Base-by-base conservation (phyloP, 495 filamentous ascomycete genomes). In the Aspergillus egyptiacus region DNA sequence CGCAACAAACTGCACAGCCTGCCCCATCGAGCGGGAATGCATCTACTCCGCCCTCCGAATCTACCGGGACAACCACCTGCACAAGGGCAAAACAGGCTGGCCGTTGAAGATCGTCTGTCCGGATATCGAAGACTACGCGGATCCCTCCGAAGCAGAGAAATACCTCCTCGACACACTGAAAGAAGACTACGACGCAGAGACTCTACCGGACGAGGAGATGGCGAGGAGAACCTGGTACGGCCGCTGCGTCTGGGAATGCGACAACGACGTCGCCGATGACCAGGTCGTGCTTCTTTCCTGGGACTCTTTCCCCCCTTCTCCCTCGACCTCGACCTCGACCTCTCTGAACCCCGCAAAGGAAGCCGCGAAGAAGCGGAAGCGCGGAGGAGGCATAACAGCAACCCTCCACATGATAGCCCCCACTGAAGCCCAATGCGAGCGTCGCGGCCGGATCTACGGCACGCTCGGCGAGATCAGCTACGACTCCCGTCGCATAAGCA, bases 401-500 rank as follows among this genome's bases (percentile, higher is more conserved):
- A 80, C 79, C 5, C 85, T 97, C 65, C 91, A 95, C 62, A 96
- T 97, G 93, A 83, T 91, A 18, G 90, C 91, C 4, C 84, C 87
- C 36, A 95, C 91, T 0, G 83, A 93, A 64, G 80, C 78, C 61
- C 85, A 94, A 36, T 96, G 93, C 63, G 77, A 91, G 42, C 77
- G 93, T 2, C 82, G 87, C 6, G 90, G 86, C 0, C 68, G 84
- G 24, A 74, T 96, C 8, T 96, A 95, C 67, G 94, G 93, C 5
- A 86, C 86, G 0, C 67, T 72, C 28, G 93, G 93, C 11, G 93
- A 97, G 69, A 80, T 97, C 23, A 77, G 77, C 55, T 91, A 95
- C 51, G 87, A 77, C 51, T 71, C 69, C 20, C 44, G 50, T 7
- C 60, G 46, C 0, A 79, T 79, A 36, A 59, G 53, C 6, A 61